Conservation (phyloP, 306 rosid species). For the Inga oerstediana region DNA sequence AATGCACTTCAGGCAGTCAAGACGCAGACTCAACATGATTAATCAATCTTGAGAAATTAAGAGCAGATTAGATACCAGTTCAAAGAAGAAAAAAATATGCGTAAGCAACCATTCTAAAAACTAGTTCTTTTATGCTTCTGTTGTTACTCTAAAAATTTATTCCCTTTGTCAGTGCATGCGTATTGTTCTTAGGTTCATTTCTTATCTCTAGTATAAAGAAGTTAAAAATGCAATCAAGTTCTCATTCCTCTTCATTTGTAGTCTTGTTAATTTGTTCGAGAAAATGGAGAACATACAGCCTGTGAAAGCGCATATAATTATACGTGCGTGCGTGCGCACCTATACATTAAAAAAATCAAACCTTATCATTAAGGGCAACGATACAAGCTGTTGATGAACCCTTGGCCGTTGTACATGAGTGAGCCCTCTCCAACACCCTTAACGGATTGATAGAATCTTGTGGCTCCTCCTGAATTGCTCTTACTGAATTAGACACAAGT, state of each 20-base stretch:
- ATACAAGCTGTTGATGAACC: conserved; percentile 73
- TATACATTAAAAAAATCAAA: not conserved
- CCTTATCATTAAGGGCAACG: not conserved
- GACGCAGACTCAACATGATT: conserved; percentile 18
- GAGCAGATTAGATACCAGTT: conserved; percentile 7
- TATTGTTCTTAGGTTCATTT: not conserved
- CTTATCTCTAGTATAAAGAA: not conserved
- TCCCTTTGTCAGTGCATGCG: not conserved
- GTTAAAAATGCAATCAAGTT: conserved; percentile 4
- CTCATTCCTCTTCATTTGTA: not conserved
- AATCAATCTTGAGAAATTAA: conserved; percentile 12
- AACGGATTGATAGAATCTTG: conserved; percentile 52
- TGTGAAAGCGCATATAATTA: not conserved
- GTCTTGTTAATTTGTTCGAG: not conserved
- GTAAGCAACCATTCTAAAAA: not conserved
- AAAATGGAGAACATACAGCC: not conserved
- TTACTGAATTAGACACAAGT: conserved; percentile 61
- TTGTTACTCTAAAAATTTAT: not conserved
- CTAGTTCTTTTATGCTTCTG: not conserved
- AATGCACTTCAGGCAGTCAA: conserved; percentile 14
- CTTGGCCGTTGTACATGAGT: conserved; percentile 52
- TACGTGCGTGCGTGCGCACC: not conserved
- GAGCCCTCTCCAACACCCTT: conserved; percentile 79
- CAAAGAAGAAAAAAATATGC: not conserved
- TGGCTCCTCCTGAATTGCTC: conserved; percentile 65